phyloP scores from a whole-genome alignment of 139 green algal genomes.

The Coelastrella sp. region DNA sequence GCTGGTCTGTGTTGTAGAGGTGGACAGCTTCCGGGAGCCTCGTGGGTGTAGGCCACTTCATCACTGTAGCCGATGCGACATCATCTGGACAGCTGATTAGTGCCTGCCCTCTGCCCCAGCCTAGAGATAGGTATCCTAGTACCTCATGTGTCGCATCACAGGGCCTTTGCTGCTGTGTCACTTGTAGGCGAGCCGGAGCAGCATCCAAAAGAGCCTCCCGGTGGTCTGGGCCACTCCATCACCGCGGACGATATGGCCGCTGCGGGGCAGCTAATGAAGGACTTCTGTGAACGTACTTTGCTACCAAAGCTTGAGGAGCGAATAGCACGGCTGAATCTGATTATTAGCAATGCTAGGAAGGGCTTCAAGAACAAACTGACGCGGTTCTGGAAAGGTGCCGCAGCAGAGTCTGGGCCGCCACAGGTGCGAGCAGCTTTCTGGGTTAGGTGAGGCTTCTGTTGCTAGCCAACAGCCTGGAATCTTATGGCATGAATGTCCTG shows the following conservation, averaged over 20 bases:
- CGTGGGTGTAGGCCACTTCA: no score
- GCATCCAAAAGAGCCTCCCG: slow-evolving; percentile 48
- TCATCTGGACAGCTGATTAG: no score
- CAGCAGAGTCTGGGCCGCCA: slow-evolving; percentile 15
- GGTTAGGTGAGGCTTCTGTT: no score
- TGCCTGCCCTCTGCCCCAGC: no score
- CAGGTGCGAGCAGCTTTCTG: neutral
- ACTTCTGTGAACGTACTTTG: slow-evolving; percentile 55
- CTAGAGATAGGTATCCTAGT: no score
- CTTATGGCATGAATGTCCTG: no score
- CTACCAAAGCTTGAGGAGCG: slow-evolving; percentile 67
- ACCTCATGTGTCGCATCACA: no score
- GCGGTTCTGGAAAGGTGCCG: slow-evolving; percentile 79
- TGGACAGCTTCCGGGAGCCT: no score
- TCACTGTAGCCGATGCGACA: no score
- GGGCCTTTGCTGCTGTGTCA: neutral
- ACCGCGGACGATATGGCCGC: slow-evolving; percentile 50
- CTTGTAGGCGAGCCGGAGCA: slow-evolving; percentile 53
- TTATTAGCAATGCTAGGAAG: slow-evolving; percentile 67
- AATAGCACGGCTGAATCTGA: slow-evolving; percentile 60
- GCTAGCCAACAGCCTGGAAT: no score
- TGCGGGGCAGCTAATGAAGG: slow-evolving; percentile 30
- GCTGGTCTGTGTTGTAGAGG: no score
- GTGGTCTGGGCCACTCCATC: slow-evolving; percentile 57
- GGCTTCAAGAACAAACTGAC: slow-evolving; percentile 93